A percentile compares a stretch with the other conserved stretches of the same genome.
Conservation (phyloP, 257 asterid genomes). For the Solanum tacnaense region DNA sequence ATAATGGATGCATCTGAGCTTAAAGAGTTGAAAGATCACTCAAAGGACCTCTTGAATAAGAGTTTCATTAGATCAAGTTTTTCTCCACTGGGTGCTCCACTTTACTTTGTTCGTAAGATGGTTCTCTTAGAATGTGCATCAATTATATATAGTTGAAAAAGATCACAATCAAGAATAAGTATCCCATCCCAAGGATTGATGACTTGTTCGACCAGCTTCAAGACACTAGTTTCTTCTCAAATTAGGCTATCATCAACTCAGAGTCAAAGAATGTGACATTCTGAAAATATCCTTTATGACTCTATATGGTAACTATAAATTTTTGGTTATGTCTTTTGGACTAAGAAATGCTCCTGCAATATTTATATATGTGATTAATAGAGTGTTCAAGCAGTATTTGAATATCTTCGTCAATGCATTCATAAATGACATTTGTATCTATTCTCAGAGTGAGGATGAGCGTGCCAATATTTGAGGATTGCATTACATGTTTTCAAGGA, state of each 20-base stretch:
- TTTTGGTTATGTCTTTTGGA: background rate
- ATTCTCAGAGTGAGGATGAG: background rate
- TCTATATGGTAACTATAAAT: too few relatives aligned
- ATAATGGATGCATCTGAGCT: background rate
- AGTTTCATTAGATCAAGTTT: background rate
- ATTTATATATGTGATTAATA: too few relatives aligned
- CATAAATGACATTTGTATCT: background rate
- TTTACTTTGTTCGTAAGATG: too few relatives aligned
- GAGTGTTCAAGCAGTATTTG: background rate
- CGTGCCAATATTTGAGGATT: background rate
- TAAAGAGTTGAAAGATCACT: too few relatives aligned
- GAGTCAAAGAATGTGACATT: background rate
- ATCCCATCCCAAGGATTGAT: background rate
- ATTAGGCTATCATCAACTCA: background rate
- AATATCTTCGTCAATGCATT: too few relatives aligned
- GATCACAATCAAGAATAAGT: too few relatives aligned
- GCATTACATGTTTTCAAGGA: background rate
- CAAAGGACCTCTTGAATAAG: background rate
- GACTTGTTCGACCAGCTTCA: background rate
- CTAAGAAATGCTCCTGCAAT: background rate
- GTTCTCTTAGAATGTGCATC: background rate
- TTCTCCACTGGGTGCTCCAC: background rate
- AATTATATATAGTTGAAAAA: too few relatives aligned
- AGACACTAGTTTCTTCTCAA: too few relatives aligned
- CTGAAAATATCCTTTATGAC: background rate